A percentile compares a stretch with the other conserved stretches of the same genome.
Evolutionary conservation across 805 yeast species (phyloP).

Genomic region (Suhomyces sp.): DNA sequence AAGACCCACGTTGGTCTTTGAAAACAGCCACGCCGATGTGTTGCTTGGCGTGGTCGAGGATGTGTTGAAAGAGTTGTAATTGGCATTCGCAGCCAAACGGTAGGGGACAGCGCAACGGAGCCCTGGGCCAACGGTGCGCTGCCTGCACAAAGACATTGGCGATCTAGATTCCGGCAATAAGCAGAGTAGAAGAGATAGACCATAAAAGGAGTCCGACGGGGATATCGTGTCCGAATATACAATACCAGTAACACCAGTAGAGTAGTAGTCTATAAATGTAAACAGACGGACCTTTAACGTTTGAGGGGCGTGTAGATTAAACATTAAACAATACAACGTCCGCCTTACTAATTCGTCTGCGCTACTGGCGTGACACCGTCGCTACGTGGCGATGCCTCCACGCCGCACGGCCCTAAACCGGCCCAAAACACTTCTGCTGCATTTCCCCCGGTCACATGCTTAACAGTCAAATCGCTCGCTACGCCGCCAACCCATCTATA

Average conservation of each 20-base stretch:
- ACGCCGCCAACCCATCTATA: background rate
- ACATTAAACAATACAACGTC: background rate
- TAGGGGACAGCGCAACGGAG: background rate
- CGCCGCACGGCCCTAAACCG: background rate
- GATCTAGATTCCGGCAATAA: background rate
- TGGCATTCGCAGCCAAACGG: background rate
- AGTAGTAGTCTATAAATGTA: background rate
- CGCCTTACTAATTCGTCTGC: background rate
- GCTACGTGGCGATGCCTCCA: background rate
- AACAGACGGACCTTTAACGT: background rate
- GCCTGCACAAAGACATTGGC: background rate
- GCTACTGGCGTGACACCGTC: background rate
- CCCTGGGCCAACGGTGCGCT: background rate
- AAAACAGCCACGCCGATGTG: constrained; percentile 58
- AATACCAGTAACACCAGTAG: too few relatives aligned
- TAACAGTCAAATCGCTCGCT: background rate
- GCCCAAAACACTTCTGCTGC: background rate
- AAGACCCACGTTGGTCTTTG: constrained; percentile 65
- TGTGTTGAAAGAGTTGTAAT: constrained; percentile 12
- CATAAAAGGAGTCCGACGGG: background rate
- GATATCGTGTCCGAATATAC: background rate
- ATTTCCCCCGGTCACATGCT: background rate
- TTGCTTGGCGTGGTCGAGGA: constrained; percentile 44
- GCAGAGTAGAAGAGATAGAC: background rate
- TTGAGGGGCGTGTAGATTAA: background rate